Evolutionary conservation across 2,329 filamentous ascomycete genomes (phyloP).

Genomic region (Talaromyces islandicus): DNA sequence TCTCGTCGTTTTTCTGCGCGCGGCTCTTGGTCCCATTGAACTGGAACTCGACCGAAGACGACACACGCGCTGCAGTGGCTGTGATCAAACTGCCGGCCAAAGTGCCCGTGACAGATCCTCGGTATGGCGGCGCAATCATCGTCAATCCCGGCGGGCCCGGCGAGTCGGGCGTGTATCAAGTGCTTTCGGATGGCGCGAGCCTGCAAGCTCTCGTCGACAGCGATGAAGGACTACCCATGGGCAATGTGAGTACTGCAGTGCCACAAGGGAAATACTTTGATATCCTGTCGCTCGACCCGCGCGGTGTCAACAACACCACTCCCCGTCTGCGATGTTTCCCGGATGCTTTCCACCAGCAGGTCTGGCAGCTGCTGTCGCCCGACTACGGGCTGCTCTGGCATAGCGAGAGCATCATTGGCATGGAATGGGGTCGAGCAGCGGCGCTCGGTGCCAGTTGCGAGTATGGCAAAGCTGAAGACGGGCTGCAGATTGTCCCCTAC

Average conservation of each 20-base stretch:
- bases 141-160: conserved; percentile 1
- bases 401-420: conserved; percentile 2
- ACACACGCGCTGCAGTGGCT: background rate
- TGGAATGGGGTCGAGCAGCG: background rate
- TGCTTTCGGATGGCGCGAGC: background rate
- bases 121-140: conserved; percentile 3
- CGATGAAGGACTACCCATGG: background rate
- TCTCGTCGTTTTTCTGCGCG: background rate
- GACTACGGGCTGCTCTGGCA: conserved; percentile 1
- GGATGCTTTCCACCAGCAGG: background rate
- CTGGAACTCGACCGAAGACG: background rate
- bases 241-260: background rate
- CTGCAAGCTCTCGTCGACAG: background rate
- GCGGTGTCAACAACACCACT: conserved; percentile 1
- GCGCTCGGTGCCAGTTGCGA: background rate
- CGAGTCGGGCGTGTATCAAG: conserved; percentile 1
- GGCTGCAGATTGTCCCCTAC: background rate
- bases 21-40: background rate
- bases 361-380: conserved; percentile 2
- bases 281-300: background rate
- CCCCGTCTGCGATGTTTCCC: conserved; percentile 2
- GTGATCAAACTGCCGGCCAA: conserved; percentile 2
- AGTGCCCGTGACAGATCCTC: conserved; percentile 1
- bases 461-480: background rate
- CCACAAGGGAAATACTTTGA: background rate